A percentile compares a stretch with the other conserved stretches of the same genome.
These are phyloP conservation scores for Excoecaria cochinchinensis DNA, from an alignment of 345 rosid genomes.

Conservation along the genomic window DNA sequence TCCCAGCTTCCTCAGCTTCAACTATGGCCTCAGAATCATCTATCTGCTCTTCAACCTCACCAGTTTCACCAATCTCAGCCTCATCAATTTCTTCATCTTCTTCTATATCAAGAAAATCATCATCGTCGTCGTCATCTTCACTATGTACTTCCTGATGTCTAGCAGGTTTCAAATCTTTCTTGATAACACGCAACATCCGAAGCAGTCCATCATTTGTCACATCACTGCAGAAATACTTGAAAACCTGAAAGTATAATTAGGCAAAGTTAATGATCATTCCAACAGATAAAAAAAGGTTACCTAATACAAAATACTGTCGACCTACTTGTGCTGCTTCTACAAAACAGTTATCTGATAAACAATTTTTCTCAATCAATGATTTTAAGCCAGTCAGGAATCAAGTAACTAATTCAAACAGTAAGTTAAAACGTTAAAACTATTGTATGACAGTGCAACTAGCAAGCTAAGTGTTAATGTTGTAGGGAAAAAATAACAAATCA, in stretches of 20 bases:
- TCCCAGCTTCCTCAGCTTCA: slow-evolving; percentile 45
- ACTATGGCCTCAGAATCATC: slow-evolving; percentile 71
- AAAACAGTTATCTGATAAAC: background rate
- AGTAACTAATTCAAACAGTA: background rate
- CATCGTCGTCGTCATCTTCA: slow-evolving; percentile 64
- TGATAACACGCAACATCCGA: slow-evolving; percentile 82
- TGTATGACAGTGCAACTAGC: background rate
- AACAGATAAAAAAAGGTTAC: background rate
- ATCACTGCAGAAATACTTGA: slow-evolving; percentile 72
- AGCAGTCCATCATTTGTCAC: slow-evolving; percentile 74
- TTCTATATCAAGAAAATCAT: slow-evolving; percentile 76
- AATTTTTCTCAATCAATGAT: background rate
- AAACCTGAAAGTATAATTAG: slow-evolving; percentile 53
- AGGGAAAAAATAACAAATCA: background rate
- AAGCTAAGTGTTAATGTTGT: too few species aligned
- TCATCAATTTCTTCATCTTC: slow-evolving; percentile 83
- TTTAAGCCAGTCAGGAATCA: background rate
- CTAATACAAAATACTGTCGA: background rate
- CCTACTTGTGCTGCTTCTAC: background rate
- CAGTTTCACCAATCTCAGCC: slow-evolving; percentile 63
- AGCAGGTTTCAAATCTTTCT: slow-evolving; percentile 85
- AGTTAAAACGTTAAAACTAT: background rate
- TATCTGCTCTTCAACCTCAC: slow-evolving; percentile 69
- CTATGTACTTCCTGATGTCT: slow-evolving; percentile 63
- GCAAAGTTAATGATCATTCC: background rate